Percentiles rank a stretch among this genome's conserved stretches.
Evolutionary conservation across 495 filamentous ascomycete genomes (phyloP).

Genomic region (Trichoderma virens): DNA sequence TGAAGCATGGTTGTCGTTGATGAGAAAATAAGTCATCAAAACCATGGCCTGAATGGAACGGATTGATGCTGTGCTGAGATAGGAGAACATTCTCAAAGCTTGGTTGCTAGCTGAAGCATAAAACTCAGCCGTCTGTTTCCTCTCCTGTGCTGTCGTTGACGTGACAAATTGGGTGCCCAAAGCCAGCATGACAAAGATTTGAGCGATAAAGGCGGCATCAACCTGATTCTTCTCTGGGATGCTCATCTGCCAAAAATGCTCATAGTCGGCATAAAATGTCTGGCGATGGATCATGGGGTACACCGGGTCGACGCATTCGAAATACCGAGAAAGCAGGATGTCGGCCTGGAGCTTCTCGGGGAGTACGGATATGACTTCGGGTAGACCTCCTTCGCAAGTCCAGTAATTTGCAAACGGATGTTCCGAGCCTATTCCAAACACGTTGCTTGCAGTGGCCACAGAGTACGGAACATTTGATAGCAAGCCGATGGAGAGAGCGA

Average conservation of each 20-base stretch:
- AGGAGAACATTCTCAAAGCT: constrained; percentile 57
- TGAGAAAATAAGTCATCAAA: constrained; percentile 64
- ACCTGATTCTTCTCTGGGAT: constrained; percentile 39
- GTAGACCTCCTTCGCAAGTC: constrained; percentile 62
- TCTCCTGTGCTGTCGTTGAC: constrained; percentile 43
- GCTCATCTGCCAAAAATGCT: constrained; percentile 56
- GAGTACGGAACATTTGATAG: constrained; percentile 62
- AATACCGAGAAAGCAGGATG: constrained; percentile 60
- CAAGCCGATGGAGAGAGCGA: constrained; percentile 47
- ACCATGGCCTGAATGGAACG: constrained; percentile 69
- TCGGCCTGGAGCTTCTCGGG: constrained; percentile 65
- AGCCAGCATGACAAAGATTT: constrained; percentile 63
- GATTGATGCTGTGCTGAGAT: constrained; percentile 57
- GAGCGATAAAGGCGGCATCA: constrained; percentile 54
- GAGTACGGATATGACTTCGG: constrained; percentile 62
- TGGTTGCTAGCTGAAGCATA: constrained; percentile 68
- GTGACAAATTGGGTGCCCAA: constrained; percentile 66
- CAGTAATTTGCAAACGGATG: constrained; percentile 71
- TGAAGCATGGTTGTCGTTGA: constrained; percentile 69
- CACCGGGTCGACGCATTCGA: constrained; percentile 64
- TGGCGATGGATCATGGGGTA: constrained; percentile 65
- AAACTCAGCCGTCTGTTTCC: constrained; percentile 65
- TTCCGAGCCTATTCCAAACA: constrained; percentile 60
- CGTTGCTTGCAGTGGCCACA: constrained; percentile 51
- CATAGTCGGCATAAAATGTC: constrained; percentile 62